Base-by-base conservation (phyloP, 1,284 basidiomycete species). In the Leccinum pallidistipes region DNA sequence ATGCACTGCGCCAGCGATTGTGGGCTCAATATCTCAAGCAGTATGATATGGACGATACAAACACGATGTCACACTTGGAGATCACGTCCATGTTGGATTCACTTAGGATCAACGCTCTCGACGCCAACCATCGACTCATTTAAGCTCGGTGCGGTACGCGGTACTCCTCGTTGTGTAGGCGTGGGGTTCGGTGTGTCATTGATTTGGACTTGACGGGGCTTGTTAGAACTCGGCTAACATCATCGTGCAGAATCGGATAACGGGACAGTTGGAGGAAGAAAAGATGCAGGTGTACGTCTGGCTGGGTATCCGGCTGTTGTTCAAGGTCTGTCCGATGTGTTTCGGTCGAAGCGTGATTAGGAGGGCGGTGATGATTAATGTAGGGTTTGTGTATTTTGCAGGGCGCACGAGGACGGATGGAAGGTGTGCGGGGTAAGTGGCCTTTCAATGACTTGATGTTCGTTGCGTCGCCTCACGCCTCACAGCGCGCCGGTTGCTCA, bases 211-310 rank as follows among this genome's bases (percentile, higher is more conserved):
- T 47, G 45, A 47, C 16, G 21, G 45, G 40, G 45, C 21, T 47
- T 24, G 12, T 47, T 66, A 93, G 91, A 93, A 96, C 69, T 94
- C 91, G 56, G 97, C 95, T 56, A 98, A 98, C 73, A 98, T 98
- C 65, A 93, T 98, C 63, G 94, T 97, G 0, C 95, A 97, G 78
- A 94, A 97, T 73, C 82, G 95, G 12, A 74, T 86, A 69, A 96
- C 94, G 1, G 97, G 97, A 0, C 92, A 95, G 74, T 74, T 98
- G 62, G 90, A 97, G 70, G 97, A 99, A 77, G 97, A 99, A 78
- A 98, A 98, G 81, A 97, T 97, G 91, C 91, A 95, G 72, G 92
- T 95, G 3, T 98, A 98, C 72, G 95, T 99, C 0, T 80, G 96
- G 43, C 77, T 98, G 18, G 96, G 96, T 10, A 98, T 98, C 69